phyloP scores from a whole-genome alignment of 495 filamentous ascomycete genomes.

The Antarctomyces pellizariae region DNA sequence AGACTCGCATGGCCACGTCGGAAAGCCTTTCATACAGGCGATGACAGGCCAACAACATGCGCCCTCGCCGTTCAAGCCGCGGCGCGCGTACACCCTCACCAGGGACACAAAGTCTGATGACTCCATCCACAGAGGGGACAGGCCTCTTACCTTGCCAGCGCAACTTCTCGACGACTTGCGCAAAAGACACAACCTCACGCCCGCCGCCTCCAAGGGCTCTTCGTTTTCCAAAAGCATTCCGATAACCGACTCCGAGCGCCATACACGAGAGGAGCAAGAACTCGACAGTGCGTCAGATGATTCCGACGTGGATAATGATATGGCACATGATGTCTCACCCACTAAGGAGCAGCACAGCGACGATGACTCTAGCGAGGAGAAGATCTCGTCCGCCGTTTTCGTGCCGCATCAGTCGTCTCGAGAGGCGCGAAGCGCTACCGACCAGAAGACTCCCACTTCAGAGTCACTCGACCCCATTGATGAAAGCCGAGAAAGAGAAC shows the following conservation, averaged over 20 bases:
- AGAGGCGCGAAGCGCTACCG: slow-evolving; percentile 18
- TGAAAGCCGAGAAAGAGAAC: slow-evolving; percentile 15
- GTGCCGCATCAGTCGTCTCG: slow-evolving; percentile 59
- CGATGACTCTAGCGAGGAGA: slow-evolving; percentile 74
- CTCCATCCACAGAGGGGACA: too few species aligned
- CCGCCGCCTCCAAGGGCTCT: slow-evolving; percentile 23
- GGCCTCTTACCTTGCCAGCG: too few species aligned
- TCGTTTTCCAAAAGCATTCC: slow-evolving; percentile 34
- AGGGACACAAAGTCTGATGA: too few species aligned
- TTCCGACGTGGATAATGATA: not conserved
- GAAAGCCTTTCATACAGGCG: too few species aligned
- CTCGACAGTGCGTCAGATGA: slow-evolving; percentile 1
- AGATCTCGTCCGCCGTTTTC: slow-evolving; percentile 87
- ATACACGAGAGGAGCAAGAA: not conserved
- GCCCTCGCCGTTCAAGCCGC: too few species aligned
- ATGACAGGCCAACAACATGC: too few species aligned
- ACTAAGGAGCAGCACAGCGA: slow-evolving; percentile 16
- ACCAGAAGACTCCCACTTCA: slow-evolving; percentile 17
- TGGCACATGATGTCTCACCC: slow-evolving; percentile 3
- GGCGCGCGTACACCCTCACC: too few species aligned
- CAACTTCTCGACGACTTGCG: slow-evolving; percentile 43
- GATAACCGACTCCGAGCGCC: slow-evolving; percentile 16
- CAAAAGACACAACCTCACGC: slow-evolving; percentile 30
- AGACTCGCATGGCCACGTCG: too few species aligned
- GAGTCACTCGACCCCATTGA: slow-evolving; percentile 11